phyloP scores from a whole-genome alignment of 2,329 filamentous ascomycete species.

The Ilyonectria robusta region DNA sequence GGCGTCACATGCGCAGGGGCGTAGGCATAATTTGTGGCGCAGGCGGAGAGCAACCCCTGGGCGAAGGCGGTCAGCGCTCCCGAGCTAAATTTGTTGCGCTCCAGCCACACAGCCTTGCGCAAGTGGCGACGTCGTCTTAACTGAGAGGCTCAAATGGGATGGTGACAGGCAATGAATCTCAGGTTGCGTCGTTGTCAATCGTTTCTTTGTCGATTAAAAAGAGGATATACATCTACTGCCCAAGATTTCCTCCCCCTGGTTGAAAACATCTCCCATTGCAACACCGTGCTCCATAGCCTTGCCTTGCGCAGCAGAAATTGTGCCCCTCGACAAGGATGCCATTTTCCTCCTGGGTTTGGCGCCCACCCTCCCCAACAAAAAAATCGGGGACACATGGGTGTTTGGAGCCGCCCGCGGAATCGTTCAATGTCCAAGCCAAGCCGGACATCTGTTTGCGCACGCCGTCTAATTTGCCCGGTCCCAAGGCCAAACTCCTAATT shows the following conservation, averaged over 20 bases:
- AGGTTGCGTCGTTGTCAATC: constrained; percentile 28
- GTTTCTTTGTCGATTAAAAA: constrained; percentile 39
- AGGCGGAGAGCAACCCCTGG: background rate
- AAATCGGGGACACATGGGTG: constrained; percentile 35
- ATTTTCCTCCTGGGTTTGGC: constrained; percentile 42
- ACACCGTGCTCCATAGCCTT: constrained; percentile 42
- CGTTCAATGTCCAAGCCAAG: constrained; percentile 42
- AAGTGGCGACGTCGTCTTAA: background rate
- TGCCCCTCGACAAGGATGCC: constrained; percentile 40
- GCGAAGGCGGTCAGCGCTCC: background rate
- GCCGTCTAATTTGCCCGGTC: constrained; percentile 42
- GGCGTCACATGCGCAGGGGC: constrained; percentile 27
- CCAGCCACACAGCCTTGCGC: constrained; percentile 23
- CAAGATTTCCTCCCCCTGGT: constrained; percentile 31
- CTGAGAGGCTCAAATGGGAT: background rate
- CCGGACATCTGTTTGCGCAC: constrained; percentile 33
- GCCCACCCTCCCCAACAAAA: constrained; percentile 44
- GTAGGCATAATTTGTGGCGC: background rate
- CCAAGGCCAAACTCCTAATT: constrained; percentile 45
- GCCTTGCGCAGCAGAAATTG: constrained; percentile 34
- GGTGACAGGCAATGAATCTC: background rate
- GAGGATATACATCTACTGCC: constrained; percentile 46
- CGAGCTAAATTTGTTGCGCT: background rate
- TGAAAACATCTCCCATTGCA: constrained; percentile 34
- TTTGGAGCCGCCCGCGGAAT: constrained; percentile 37